phyloP scores from a whole-genome alignment of 1,139 yeast species.

The Yamadazyma buinensis region DNA sequence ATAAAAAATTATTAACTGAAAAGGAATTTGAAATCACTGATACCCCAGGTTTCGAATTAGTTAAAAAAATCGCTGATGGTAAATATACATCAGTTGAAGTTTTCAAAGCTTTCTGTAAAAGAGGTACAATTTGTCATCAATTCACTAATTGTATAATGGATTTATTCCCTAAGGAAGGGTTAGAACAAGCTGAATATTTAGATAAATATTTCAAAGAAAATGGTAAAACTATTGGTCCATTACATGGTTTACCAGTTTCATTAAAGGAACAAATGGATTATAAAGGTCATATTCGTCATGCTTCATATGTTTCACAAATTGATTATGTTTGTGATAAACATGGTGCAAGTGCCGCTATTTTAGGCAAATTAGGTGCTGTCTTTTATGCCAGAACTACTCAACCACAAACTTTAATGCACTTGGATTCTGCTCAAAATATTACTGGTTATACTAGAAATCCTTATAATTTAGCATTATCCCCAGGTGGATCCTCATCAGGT shows the following conservation, averaged over 20 bases:
- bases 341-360: constrained; percentile 47
- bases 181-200: constrained; percentile 29
- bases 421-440: constrained; percentile 40
- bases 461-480: constrained; percentile 34
- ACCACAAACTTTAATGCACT: constrained; percentile 49
- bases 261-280: constrained; percentile 55
- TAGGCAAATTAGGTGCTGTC: constrained; percentile 65
- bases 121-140: constrained; percentile 40
- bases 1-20: constrained; percentile 38
- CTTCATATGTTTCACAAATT: constrained; percentile 56
- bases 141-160: constrained; percentile 35
- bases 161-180: constrained; percentile 32
- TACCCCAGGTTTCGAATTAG: constrained; percentile 33
- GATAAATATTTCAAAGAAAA: constrained; percentile 40
- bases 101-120: constrained; percentile 47
- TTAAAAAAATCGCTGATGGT: constrained; percentile 30
- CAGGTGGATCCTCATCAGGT: constrained; percentile 73
- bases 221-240: constrained; percentile 67
- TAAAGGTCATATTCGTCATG: constrained; percentile 56
- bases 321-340: constrained; percentile 48
- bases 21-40: constrained; percentile 49
- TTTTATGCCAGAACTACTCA: constrained; percentile 47
- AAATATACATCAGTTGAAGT: constrained; percentile 43
- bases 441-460: constrained; percentile 40
- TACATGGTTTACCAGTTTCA: constrained; percentile 51